Base-by-base conservation (phyloP, 164 flowering plant genomes). In the Kingdonia uniflora region DNA sequence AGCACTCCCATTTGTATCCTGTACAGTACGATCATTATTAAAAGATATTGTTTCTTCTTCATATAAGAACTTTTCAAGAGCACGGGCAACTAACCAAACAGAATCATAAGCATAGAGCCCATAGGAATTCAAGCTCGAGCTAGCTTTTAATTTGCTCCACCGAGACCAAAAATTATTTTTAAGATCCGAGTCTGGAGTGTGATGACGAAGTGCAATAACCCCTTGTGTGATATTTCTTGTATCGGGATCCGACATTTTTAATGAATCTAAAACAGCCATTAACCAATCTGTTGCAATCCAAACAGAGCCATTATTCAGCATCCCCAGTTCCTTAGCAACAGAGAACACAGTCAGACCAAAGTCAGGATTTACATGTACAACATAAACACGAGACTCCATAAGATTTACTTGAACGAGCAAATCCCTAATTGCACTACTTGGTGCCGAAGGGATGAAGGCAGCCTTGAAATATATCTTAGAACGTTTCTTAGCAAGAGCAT, bases 281-380 rank as follows among this genome's bases (percentile, higher is more conserved):
- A 92, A 95, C 98, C 98, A 92, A 71, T 85, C 95, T 24, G 98
- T 82, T 26, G 94, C 78, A 54, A 91, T 76, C 98, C 98, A 91
- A 17, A 82, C 95, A 77, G 83, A 87, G 55, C 87, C 86, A 40
- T 17, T 55, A 22, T 20, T 48, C 79, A 78, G 69, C 98, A 91
- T 87, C 11, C 67, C 74, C 50, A 84, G 86, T 21, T 17, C 5
- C 47, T 85, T 73, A 8, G 91, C 98, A 22, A 69, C 61, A 26
- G 77, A 60, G 59, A 91, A 87, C 33, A 91, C 46, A 12, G 23
- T 19, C 46, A 77, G 55, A 48, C 95, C 96, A 16, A 84, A 57
- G 54, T 80, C 90, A 22, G 98, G 96, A 71, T 81, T 81, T 17
- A 77, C 86, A 68, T 87, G 95, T 1, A 90, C 78, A 53, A 90